Evolutionary conservation across 495 filamentous ascomycete genomes (phyloP), one percentile per base, ranked within the genome.

Genomic region (Penicillium canescens): DNA sequence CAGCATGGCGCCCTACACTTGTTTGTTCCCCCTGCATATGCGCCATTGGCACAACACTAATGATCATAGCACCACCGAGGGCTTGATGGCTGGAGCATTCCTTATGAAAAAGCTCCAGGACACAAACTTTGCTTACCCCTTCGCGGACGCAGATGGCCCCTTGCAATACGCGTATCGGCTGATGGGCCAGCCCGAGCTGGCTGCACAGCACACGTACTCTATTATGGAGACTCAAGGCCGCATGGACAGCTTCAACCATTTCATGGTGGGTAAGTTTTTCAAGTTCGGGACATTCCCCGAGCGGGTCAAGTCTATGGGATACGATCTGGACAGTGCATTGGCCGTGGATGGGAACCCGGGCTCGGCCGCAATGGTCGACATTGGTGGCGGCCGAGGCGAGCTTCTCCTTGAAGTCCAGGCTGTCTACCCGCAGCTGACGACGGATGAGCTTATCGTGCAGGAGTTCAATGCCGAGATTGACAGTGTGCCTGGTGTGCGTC

Each of bases 381-480:
- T 84, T 11, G 82, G 73, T 16, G 82, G 82, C 4, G 74, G 72
- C n/a, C 57, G 70, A 4, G 82, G 82, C 0, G 74, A 83, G 36
- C 70, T 84, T 37, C 65, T 83, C 0, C 61, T 74, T 0, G 70
- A 71, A 34, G 73, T 84, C 49, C 67, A 68, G 31, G 50, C 61
- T 3, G 66, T 67, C 1, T 71, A 70, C 46, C 81, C 80, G 0
- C 59, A 69, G 11, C 61, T 76, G 6, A n/a, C 57, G 0, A 46
- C 62, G 0, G 69, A 71, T 3, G 62, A 69, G 10, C 62, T 82
- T 6, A 61, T 85, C 4, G 61, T 84, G 6, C 77, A 84, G 55
- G 68, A 79, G 23, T 75, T 72, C 56, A 72, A 74, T 20, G 48
- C 63, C 0, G 66, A 65, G 9, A 62, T 75, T 24, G 57, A 59